Evolutionary conservation across 129 eudicot species (phyloP).

Genomic region (Logfia minima): DNA sequence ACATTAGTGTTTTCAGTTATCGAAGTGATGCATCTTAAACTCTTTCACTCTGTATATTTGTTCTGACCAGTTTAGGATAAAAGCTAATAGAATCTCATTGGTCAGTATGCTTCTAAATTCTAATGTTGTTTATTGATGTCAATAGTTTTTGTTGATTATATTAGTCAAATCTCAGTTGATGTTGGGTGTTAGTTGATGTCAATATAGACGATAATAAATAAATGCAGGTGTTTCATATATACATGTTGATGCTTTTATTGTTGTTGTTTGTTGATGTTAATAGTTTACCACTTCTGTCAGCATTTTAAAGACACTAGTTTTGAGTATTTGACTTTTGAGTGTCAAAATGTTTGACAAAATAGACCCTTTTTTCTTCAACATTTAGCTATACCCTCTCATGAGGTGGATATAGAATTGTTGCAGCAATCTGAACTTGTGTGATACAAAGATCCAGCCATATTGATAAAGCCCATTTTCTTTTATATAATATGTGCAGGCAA

Average conservation of each 20-base stretch:
- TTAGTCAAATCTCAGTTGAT: neutral
- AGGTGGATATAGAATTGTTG: neutral
- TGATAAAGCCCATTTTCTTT: slow-evolving; percentile 2
- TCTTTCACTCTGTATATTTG: neutral
- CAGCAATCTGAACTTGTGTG: neutral
- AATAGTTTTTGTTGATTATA: neutral
- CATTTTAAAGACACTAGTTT: no score
- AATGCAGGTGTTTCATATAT: neutral
- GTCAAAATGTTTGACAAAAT: no score
- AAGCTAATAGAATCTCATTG: neutral
- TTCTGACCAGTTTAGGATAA: neutral
- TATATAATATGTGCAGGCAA: slow-evolving; percentile 57
- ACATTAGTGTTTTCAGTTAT: neutral
- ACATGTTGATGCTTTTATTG: no score
- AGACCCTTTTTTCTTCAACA: no score
- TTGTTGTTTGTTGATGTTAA: no score
- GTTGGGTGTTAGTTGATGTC: neutral
- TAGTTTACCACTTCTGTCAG: no score
- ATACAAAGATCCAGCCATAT: neutral
- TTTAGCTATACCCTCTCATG: neutral
- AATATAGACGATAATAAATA: neutral
- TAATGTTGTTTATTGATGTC: neutral
- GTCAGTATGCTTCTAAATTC: neutral
- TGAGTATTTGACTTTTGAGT: no score
- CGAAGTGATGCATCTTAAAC: neutral